Evolutionary conservation across 2,329 filamentous ascomycete species (phyloP).

Genomic region (Fusarium anguioides): DNA sequence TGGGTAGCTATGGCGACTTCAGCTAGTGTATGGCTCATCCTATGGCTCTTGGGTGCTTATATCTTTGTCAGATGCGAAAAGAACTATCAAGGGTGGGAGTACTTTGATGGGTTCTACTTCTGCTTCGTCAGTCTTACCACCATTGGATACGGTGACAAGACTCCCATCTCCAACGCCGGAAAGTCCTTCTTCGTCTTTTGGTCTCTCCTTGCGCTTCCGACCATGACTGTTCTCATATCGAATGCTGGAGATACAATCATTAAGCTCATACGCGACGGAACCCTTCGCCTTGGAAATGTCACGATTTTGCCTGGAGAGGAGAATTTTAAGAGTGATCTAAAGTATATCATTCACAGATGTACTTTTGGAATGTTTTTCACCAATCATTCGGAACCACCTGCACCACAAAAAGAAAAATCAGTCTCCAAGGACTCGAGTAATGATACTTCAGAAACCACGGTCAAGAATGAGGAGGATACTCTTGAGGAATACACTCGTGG

Average conservation of each 20-base stretch:
- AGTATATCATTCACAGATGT: conserved; percentile 55
- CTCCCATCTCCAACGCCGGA: conserved; percentile 80
- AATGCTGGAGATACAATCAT: conserved; percentile 89
- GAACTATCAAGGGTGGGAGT: conserved; percentile 71
- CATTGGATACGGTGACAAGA: conserved; percentile 86
- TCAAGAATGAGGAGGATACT: conserved; percentile 21
- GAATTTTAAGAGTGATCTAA: conserved; percentile 59
- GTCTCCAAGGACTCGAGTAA: not conserved
- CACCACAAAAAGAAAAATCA: not conserved
- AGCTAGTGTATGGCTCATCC: conserved; percentile 71
- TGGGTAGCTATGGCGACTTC: conserved; percentile 81
- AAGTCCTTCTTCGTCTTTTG: conserved; percentile 94
- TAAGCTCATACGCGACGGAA: conserved; percentile 65
- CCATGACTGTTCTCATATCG: conserved; percentile 86
- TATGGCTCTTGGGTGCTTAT: conserved; percentile 85
- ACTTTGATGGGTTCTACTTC: conserved; percentile 88
- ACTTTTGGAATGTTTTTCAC: conserved; percentile 58
- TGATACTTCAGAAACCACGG: not conserved
- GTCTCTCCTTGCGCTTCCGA: conserved; percentile 86
- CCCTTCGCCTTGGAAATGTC: conserved; percentile 66
- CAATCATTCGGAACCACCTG: conserved; percentile 15
- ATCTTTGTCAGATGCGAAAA: conserved; percentile 71
- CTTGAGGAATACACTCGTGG: conserved; percentile 12
- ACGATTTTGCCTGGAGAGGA: conserved; percentile 70
- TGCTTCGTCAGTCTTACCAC: conserved; percentile 85